A percentile compares a stretch with the other conserved stretches of the same genome.
phyloP scores from a whole-genome alignment of 2,329 filamentous ascomycete species.

The Paraphoma sp. region DNA sequence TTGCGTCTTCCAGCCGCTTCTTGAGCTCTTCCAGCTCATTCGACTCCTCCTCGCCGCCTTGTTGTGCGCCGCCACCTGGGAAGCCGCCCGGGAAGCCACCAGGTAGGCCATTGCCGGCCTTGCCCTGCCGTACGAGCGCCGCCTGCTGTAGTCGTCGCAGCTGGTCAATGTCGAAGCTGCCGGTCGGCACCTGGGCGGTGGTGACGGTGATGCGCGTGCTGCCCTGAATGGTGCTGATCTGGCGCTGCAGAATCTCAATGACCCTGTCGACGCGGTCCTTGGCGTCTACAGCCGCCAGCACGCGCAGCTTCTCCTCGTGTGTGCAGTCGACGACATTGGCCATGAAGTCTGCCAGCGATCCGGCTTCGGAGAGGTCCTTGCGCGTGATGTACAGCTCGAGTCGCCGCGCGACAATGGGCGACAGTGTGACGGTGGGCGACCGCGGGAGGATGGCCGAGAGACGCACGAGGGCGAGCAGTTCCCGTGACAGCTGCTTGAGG shows the following conservation, averaged over 20 bases:
- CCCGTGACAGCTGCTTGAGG: constrained; percentile 83
- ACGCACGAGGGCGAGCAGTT: constrained; percentile 83
- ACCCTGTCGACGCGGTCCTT: constrained; percentile 81
- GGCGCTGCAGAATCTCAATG: constrained; percentile 81
- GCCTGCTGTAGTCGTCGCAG: constrained; percentile 53
- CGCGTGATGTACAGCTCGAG: constrained; percentile 86
- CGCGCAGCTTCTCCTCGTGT: constrained; percentile 88
- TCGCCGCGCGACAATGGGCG: constrained; percentile 83
- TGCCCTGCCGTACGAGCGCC: constrained; percentile 45
- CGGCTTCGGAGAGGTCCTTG: constrained; percentile 83
- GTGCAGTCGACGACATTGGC: constrained; percentile 86
- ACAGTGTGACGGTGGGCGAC: constrained; percentile 69
- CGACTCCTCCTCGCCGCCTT: constrained; percentile 73
- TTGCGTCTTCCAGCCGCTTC: constrained; percentile 82
- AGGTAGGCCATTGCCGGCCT: constrained; percentile 41
- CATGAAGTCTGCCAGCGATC: constrained; percentile 93
- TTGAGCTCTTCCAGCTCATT: constrained; percentile 92
- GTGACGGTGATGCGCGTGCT: constrained; percentile 86
- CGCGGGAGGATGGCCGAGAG: constrained; percentile 84
- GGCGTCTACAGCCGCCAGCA: constrained; percentile 81
- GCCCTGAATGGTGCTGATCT: constrained; percentile 83
- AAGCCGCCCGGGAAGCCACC: constrained; percentile 50
- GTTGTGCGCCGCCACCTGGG: constrained; percentile 52
- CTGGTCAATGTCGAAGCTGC: constrained; percentile 52
- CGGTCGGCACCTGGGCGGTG: constrained; percentile 63